Base-by-base conservation (phyloP, 208 protist species). In the Balamuthia mandrillaris region DNA sequence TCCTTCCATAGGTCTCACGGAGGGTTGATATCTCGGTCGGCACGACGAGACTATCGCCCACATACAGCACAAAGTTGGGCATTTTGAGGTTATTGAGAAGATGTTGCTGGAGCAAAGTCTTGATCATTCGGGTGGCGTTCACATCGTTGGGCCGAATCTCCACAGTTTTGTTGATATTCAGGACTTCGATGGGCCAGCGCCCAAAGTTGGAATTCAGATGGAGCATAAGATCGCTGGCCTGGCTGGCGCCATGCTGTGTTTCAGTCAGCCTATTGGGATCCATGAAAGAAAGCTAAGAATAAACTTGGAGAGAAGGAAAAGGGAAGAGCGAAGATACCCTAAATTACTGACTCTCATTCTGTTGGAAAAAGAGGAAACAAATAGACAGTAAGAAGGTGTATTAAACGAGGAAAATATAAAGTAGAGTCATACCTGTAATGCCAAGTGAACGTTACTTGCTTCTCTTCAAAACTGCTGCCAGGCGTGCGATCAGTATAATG, bases 181-280 rank as follows among this genome's bases (percentile, higher is more conserved):
- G 16, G 1, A 78, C 44, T 7, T 78, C 68, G 47, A 78, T 78
- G 24, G 68, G 68, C 68, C 68, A 78, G 16, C 58, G 52, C 45
- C 68, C 68, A 58, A 78, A 78, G 68, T 78, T 78, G 68, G 52
- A 60, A 49, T 78, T 35, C 68, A 78, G 52, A 33, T 78, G 68
- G 1, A 78, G 31, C 6, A 42, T 42, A 7, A 78, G 68, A 9
- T 42, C 68, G 45, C 68, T 42, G 3, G 68, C 68, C 47, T 78
- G 68, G 33, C 45, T 60, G 45, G 52, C 68, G 0, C 68, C 68
- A 35, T 78, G 58, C 33, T 60, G 58, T 33, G 68, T 42, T 27
- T 78, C 68, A 14, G 68, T n/a, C n/a, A n/a, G n/a, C n/a, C n/a
- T n/a, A n/a, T n/a, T n/a, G n/a, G n/a, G n/a, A n/a, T n/a, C n/a